Evolutionary conservation across 495 filamentous ascomycete genomes (phyloP), one percentile per base, ranked within the genome.

Genomic region (Immersiella caudata): DNA sequence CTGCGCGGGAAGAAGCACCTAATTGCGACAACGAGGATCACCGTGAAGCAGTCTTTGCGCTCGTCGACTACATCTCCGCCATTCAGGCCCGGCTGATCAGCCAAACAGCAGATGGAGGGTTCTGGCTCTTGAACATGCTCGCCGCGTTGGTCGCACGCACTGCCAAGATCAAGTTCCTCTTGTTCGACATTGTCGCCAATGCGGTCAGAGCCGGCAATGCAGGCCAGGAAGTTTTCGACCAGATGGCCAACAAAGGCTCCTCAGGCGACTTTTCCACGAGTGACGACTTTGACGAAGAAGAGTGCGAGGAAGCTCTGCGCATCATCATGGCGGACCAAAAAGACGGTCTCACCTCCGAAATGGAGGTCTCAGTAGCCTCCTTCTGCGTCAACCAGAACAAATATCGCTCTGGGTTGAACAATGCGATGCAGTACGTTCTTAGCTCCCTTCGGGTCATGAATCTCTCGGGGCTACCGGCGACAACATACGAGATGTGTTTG

Each of bases 381-480:
- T 61, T 6, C 21, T 61, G 58, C n/a, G 22, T 61, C 5, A 61
- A 61, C 58, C 58, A 61, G 58, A 61, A 61, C 18, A 61, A 61
- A 26, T 61, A 35, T n/a, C 58, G 58, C 29, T 14, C 58, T 46
- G 58, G 58, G 27, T 36, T 36, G 24, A 61, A 36, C n/a, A 5
- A 6, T 6, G 58, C 58, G 11, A 4, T 61, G 27, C 35, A 36
- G 58, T 61, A 35, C 58, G 36, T 61, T n/a, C 27, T 61, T 35
- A 2, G 2, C 2, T 61, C 58, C 11, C 35, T 61, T 2, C 8
- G 58, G 3, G 5, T 35, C 58, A 4, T 7, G 6, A 57, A 57
- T 57, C 54, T 6, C 18, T 57, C 54, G 5, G 54, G 54, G 6
- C 6, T 24, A 21, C 20, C 54, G 2, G 18, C 54, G 6, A 57